phyloP scores from a whole-genome alignment of 768 basidiomycete species.

The Boletus vermiculosoides region DNA sequence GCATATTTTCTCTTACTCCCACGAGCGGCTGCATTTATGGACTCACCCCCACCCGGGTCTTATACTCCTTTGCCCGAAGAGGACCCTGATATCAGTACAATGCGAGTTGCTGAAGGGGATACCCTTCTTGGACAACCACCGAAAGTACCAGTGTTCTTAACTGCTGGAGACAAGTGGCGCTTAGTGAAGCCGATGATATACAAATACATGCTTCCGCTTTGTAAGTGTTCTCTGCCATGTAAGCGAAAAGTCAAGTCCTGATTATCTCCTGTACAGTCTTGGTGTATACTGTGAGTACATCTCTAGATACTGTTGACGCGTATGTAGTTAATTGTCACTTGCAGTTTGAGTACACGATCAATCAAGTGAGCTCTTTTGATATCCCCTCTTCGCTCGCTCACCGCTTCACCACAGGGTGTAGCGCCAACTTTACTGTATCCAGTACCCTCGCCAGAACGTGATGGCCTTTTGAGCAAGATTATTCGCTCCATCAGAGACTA shows the following conservation, averaged over 20 bases:
- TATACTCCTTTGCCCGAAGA: constrained; percentile 41
- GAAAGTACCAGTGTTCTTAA: constrained; percentile 52
- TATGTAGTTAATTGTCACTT: constrained; percentile 7
- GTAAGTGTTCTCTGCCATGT: constrained; percentile 45
- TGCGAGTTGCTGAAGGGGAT: constrained; percentile 31
- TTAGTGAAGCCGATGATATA: constrained; percentile 76
- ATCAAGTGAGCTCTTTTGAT: constrained; percentile 52
- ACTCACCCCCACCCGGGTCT: constrained; percentile 34
- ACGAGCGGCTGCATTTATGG: constrained; percentile 47
- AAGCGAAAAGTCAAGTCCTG: constrained; percentile 10
- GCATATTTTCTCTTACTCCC: constrained; percentile 81
- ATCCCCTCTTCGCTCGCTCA: background rate
- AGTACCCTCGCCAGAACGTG: constrained; percentile 59
- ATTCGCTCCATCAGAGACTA: constrained; percentile 88
- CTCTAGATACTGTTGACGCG: background rate
- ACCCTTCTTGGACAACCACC: constrained; percentile 30
- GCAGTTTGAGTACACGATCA: constrained; percentile 92
- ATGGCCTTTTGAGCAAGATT: constrained; percentile 68
- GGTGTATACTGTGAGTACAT: constrained; percentile 55
- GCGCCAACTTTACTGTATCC: constrained; percentile 89
- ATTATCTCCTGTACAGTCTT: constrained; percentile 40
- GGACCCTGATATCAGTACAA: constrained; percentile 17
- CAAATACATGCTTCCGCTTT: constrained; percentile 91
- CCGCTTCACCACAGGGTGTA: constrained; percentile 56
- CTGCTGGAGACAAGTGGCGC: constrained; percentile 71